Evolutionary conservation across 805 yeast species (phyloP), one percentile per base, ranked within the genome.

Genomic region (Komagataella pastoris): DNA sequence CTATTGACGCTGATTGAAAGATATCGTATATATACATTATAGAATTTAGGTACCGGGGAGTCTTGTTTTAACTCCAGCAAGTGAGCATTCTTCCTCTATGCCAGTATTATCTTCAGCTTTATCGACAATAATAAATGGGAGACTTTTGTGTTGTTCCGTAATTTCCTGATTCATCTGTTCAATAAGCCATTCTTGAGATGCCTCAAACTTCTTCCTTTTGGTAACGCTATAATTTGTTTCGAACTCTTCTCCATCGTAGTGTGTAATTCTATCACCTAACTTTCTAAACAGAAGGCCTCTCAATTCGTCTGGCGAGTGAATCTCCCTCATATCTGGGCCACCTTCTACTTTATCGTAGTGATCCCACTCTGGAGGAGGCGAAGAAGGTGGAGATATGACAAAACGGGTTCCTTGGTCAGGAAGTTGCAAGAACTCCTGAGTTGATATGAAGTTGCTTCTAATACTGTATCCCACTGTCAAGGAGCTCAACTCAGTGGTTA

Each of bases 301-400:
- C 46, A 54, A 47, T 10, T 51, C 55, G n/a, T 49, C 40, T 6
- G 54, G 52, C 30, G 52, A 46, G 40, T 52, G 54, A 6, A 54
- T 48, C 10, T 45, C 19, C 44, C 45, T 44, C 21, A 24, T 18
- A 50, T 54, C 51, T 1, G 54, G 54, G 3, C 52, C 52, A 17
- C 48, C 50, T 24, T 54, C 55, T 19, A 24, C 30, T 14, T 24
- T 21, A 4, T 44, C 50, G 4, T 21, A 46, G 18, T 48, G 49
- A 8, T 47, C 44, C 55, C 55, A 54, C 17, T 50, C 52, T 17
- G 47, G 19, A 17, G 55, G 55, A n/a, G 55, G 55, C 10, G 55
- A 54, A 2, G 55, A 54, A 17, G 55, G 55, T 23, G 55, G 55
- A 8, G 55, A 54, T 10, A 54, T 50, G 36, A 54, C 52, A 48